Evolutionary conservation across 345 rosid genomes (phyloP).

Genomic region (Populus nigra): DNA sequence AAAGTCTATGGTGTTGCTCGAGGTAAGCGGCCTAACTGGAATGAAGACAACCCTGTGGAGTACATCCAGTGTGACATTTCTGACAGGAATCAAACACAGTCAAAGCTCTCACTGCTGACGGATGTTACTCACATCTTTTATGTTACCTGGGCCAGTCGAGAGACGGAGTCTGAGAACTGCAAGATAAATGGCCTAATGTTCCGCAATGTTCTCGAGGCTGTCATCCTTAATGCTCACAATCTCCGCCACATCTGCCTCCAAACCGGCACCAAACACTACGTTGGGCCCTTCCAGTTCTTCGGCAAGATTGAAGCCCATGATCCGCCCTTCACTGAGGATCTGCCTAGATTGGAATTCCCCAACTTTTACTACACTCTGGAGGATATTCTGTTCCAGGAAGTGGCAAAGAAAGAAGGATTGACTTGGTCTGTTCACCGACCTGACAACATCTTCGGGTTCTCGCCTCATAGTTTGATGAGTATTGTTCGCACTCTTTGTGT

Average conservation of each 20-base stretch:
- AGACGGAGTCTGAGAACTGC: constrained; percentile 51
- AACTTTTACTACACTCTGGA: constrained; percentile 62
- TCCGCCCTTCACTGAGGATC: constrained; percentile 66
- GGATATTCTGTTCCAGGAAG: constrained; percentile 63
- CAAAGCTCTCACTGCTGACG: constrained; percentile 53
- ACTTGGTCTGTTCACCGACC: constrained; percentile 81
- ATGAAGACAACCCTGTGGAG: constrained; percentile 56
- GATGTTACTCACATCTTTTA: constrained; percentile 76
- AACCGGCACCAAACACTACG: constrained; percentile 61
- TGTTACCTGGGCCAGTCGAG: constrained; percentile 49
- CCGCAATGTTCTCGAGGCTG: constrained; percentile 54
- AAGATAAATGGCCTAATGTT: constrained; percentile 58
- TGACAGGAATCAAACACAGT: constrained; percentile 29
- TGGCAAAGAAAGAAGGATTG: constrained; percentile 46
- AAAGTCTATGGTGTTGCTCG: constrained; percentile 79
- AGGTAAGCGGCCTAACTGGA: constrained; percentile 64
- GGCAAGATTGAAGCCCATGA: constrained; percentile 36
- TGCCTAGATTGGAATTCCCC: constrained; percentile 50
- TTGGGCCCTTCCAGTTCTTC: constrained; percentile 41
- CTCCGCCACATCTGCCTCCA: constrained; percentile 72
- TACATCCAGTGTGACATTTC: constrained; percentile 75
- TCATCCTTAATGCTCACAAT: constrained; percentile 57
- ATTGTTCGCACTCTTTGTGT: constrained; percentile 56
- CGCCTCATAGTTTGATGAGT: constrained; percentile 78
- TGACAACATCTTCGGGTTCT: constrained; percentile 56